Percentiles rank a stretch among this genome's conserved stretches.
These are phyloP conservation scores for Dalechampia spathulata DNA, from an alignment of 441 rosid species.

Conservation along the genomic window DNA sequence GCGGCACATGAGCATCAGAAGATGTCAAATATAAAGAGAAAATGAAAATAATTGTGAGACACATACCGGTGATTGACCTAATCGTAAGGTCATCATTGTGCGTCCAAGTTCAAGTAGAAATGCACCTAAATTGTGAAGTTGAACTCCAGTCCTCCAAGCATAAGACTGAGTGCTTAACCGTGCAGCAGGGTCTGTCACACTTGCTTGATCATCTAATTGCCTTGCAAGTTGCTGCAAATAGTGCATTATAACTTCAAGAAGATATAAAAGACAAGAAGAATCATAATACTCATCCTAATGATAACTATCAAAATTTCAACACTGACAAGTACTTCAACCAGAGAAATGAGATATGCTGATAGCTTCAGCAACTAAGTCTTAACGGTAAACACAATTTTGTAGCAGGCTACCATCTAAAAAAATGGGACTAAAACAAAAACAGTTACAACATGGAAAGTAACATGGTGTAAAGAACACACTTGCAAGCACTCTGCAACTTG, in stretches of 20 bases:
- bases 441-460: constrained; percentile 1
- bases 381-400: background rate
- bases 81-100: constrained; percentile 60
- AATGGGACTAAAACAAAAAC: constrained; percentile 5
- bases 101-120: constrained; percentile 80
- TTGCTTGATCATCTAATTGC: constrained; percentile 48
- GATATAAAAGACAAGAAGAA: background rate
- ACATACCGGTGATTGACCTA: constrained; percentile 64
- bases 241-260: constrained; percentile 3
- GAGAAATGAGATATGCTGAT: too few species aligned
- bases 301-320: too few species aligned
- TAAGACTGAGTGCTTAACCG: constrained; percentile 33
- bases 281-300: too few species aligned
- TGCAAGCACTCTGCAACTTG: constrained; percentile 53
- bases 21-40: background rate
- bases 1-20: constrained; percentile 3
- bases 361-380: constrained; percentile 1
- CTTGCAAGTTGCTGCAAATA: constrained; percentile 45
- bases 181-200: constrained; percentile 33
- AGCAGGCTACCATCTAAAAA: background rate
- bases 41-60: constrained; percentile 9
- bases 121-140: constrained; percentile 56
- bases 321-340: too few species aligned
- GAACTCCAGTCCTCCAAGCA: constrained; percentile 48
- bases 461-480: constrained; percentile 27